Evolutionary conservation across 495 filamentous ascomycete species (phyloP), one percentile per base, ranked within the genome.

Genomic region (Xanthoparmelia taractica): DNA sequence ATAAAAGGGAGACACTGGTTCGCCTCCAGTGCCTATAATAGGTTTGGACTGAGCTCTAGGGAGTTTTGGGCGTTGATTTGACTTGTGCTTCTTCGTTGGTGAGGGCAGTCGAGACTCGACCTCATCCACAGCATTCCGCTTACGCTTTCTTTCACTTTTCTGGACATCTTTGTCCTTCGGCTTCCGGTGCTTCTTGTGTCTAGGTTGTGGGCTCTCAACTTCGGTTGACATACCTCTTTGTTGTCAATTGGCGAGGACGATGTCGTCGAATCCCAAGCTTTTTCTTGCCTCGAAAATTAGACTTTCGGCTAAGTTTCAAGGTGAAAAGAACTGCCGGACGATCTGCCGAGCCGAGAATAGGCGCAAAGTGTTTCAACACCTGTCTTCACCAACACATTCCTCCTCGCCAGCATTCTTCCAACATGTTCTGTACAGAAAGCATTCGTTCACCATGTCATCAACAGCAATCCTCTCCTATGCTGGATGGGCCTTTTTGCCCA

Each of bases 401-500:
- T 10, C 38, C 10, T 17, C 15, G 27, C 31, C 1, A 0, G 13
- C 23, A 13, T 20, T 2, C 1, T 18, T 52, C 23, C 1, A 31
- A 29, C 25, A 52, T 52, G 48, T 52, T 15, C 27, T 52, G 13
- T 52, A 31, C 50, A 33, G 50, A 33, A 54, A 54, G 15, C 38
- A 4, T 20, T 65, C 58, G 0, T 47, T 33, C 40, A 25, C 18
- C 45, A 60, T 43, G 31, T 63, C 55, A 0, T 64, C 69, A 17
- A 67, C 43, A 45, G 61, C 61, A 29, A 57, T 92, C n/a, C 74
- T 93, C n/a, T 90, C 88, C 18, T 84, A 88, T 55, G 69, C 90
- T 37, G 89, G 89, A 50, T 95, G 90, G 90, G 82, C 82, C 38
- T 84, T 93, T 70, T 85, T 95, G 57, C 90, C 90, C 54, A 85